Evolutionary conservation across 208 protist genomes (phyloP).

Genomic region (Acanthamoeba divionensis): DNA sequence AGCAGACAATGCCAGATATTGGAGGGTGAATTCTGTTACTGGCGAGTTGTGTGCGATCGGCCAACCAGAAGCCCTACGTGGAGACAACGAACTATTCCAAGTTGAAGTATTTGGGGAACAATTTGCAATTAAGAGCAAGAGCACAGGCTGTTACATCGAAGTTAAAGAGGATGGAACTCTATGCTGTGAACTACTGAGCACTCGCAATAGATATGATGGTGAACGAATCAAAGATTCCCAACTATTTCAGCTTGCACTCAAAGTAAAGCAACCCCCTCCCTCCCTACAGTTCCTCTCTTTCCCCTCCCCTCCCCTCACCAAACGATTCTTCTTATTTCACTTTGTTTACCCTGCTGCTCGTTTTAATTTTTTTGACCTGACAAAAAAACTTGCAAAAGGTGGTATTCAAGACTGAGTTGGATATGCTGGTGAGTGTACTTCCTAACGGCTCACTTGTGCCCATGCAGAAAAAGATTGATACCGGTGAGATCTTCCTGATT

Average conservation of each 20-base stretch:
- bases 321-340: no score
- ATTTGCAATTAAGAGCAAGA: not conserved
- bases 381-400: no score
- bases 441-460: not conserved
- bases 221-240: constrained; percentile 43
- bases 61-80: not conserved
- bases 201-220: no score
- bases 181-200: not conserved
- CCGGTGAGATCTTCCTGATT: not conserved
- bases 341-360: not conserved
- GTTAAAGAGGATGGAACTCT: not conserved
- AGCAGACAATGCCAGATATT: no score
- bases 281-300: no score
- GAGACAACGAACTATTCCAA: not conserved
- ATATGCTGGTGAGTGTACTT: not conserved
- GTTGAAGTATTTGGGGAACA: constrained; percentile 2
- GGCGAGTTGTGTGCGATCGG: not conserved
- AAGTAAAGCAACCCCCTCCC: not conserved
- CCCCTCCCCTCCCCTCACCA: no score
- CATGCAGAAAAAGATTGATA: not conserved
- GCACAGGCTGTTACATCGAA: constrained; percentile 19
- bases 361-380: no score
- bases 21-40: not conserved
- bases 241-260: not conserved
- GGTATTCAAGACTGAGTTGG: not conserved